These are phyloP conservation scores for Radiomyces spectabilis DNA, from an alignment of 192 early-diverging fungal genomes.

Conservation along the genomic window DNA sequence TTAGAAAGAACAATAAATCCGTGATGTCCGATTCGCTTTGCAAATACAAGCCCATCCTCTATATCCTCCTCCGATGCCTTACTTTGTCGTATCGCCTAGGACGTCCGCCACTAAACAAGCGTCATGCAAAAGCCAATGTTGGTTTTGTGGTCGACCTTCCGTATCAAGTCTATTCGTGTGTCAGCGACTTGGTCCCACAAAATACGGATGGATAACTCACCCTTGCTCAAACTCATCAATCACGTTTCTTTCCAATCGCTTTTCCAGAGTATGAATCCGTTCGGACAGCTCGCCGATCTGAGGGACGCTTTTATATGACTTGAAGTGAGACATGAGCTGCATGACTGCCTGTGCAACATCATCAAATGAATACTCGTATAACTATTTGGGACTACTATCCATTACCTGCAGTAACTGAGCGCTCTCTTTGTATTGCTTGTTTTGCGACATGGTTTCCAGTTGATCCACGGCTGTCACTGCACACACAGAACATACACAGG, in stretches of 20 bases:
- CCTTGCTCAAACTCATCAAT: slow-evolving; percentile 67
- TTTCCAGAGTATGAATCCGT: slow-evolving; percentile 53
- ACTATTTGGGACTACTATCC: not conserved
- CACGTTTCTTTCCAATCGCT: slow-evolving; percentile 54
- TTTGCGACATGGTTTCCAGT: slow-evolving; percentile 53
- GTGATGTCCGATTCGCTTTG: too few relatives aligned
- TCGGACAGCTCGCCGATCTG: slow-evolving; percentile 68
- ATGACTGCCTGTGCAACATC: slow-evolving; percentile 49
- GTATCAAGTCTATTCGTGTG: slow-evolving; percentile 55
- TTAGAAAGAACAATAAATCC: too few relatives aligned
- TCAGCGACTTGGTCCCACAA: too few relatives aligned
- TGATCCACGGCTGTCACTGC: slow-evolving; percentile 68
- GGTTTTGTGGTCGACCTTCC: slow-evolving; percentile 50
- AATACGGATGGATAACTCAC: too few relatives aligned
- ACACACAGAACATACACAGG: not conserved
- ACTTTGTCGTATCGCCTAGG: slow-evolving; percentile 57
- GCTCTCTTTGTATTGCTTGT: slow-evolving; percentile 71
- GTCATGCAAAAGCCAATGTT: slow-evolving; percentile 50
- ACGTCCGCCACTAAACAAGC: slow-evolving; percentile 75
- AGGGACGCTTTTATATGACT: slow-evolving; percentile 61
- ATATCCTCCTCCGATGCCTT: slow-evolving; percentile 2
- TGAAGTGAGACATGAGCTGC: slow-evolving; percentile 73
- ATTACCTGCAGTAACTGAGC: slow-evolving; percentile 70
- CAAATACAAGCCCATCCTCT: not conserved
- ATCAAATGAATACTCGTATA: not conserved